Conservation (phyloP, 2,329 filamentous ascomycete genomes). For the Lecanicillium sp. region DNA sequence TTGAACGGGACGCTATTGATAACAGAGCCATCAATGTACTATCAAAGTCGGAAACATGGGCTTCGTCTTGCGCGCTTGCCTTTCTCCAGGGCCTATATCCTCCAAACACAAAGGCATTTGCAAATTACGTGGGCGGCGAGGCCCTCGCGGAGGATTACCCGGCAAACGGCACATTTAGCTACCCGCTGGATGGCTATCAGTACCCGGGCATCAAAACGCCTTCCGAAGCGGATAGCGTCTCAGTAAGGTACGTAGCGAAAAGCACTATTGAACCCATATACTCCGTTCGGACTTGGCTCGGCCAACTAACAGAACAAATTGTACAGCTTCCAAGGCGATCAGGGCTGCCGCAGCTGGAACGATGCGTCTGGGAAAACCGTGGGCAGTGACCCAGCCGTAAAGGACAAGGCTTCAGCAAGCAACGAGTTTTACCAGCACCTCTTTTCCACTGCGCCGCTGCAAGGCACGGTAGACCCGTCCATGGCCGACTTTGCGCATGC, state of each 20-base stretch:
- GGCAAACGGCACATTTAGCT: slow-evolving; percentile 37
- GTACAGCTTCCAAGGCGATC: slow-evolving; percentile 30
- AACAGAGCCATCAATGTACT: slow-evolving; percentile 37
- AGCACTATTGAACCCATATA: neutral
- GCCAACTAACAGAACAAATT: too few species aligned
- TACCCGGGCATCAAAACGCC: slow-evolving; percentile 60
- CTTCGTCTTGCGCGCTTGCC: slow-evolving; percentile 62
- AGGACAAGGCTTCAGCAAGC: slow-evolving; percentile 19
- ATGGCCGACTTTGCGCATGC: slow-evolving; percentile 40
- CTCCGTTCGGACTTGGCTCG: too few species aligned
- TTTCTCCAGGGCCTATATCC: slow-evolving; percentile 85
- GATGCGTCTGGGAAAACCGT: slow-evolving; percentile 20
- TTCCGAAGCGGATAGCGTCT: slow-evolving; percentile 34
- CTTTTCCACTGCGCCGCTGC: slow-evolving; percentile 27
- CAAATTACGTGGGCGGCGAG: slow-evolving; percentile 17
- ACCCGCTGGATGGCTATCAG: slow-evolving; percentile 73
- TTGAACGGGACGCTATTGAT: slow-evolving; percentile 37
- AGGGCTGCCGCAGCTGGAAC: slow-evolving; percentile 29
- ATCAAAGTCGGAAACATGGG: slow-evolving; percentile 32
- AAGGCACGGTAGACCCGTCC: slow-evolving; percentile 25
- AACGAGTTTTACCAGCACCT: slow-evolving; percentile 35
- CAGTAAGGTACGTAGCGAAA: slow-evolving; percentile 32
- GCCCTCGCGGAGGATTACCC: slow-evolving; percentile 34
- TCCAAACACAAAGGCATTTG: slow-evolving; percentile 41
- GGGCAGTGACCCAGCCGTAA: slow-evolving; percentile 16